Conservation (phyloP, 305 asterid species). For the Fraxinus sp. region DNA sequence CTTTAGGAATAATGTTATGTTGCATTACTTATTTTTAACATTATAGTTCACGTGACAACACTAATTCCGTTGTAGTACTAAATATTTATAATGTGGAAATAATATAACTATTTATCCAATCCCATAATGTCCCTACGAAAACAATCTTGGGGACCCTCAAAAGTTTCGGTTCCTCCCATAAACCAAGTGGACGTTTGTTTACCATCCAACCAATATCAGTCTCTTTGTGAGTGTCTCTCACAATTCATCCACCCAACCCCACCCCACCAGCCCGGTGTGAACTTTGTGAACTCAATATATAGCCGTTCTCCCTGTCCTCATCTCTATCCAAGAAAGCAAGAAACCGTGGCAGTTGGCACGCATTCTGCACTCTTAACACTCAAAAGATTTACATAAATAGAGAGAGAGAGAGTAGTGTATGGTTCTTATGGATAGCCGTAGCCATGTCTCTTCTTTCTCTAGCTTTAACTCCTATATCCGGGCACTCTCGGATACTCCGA, state of each 20-base stretch:
- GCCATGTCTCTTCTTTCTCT: slow-evolving; percentile 58
- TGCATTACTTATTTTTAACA: not conserved
- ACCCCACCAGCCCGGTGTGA: not conserved
- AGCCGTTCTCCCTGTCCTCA: slow-evolving; percentile 13
- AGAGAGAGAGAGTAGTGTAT: slow-evolving; percentile 5
- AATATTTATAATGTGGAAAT: not conserved
- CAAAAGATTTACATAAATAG: not conserved
- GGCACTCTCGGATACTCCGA: slow-evolving; percentile 77
- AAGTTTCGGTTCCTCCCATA: slow-evolving; percentile 23
- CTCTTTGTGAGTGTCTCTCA: slow-evolving; percentile 18
- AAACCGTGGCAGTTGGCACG: not conserved
- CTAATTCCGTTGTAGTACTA: not conserved
- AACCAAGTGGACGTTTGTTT: slow-evolving; percentile 27
- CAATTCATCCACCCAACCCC: not conserved
- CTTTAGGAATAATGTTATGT: not conserved
- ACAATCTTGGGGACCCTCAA: slow-evolving; percentile 24
- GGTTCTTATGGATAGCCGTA: slow-evolving; percentile 38
- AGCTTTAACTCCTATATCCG: slow-evolving; percentile 50
- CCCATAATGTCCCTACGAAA: not conserved
- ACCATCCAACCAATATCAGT: slow-evolving; percentile 8
- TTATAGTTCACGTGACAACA: not conserved
- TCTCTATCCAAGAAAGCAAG: slow-evolving; percentile 8
- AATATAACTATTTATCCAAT: slow-evolving; percentile 12
- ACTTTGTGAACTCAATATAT: slow-evolving; percentile 8
- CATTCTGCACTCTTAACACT: not conserved